Conservation (phyloP, 495 filamentous ascomycete genomes). For the Cenococcum geophilum region DNA sequence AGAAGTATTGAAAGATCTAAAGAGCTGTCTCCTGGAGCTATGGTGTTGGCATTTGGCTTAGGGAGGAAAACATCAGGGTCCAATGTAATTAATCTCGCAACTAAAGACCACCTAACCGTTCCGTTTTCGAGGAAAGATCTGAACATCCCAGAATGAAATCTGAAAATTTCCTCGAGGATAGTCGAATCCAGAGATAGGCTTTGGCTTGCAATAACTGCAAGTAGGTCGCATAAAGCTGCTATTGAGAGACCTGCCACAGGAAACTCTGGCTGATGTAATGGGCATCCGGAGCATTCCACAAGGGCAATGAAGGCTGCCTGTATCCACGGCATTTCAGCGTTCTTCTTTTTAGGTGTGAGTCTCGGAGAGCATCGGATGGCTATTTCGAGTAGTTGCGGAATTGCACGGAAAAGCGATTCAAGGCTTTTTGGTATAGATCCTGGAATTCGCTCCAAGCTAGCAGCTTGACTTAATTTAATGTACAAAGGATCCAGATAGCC, state of each 20-base stretch:
- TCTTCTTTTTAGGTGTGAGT: slow-evolving; percentile 21
- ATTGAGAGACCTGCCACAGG: slow-evolving; percentile 7
- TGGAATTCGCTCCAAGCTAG: slow-evolving; percentile 13
- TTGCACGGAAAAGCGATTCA: slow-evolving; percentile 13
- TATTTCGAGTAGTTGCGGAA: slow-evolving; percentile 34
- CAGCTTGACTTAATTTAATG: slow-evolving; percentile 20
- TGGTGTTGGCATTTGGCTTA: neutral
- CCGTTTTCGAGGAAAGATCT: slow-evolving; percentile 5
- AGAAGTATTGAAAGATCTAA: slow-evolving; percentile 18
- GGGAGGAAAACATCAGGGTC: slow-evolving; percentile 23
- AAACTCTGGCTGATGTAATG: slow-evolving; percentile 14
- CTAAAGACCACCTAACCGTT: slow-evolving; percentile 19
- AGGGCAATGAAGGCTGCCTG: slow-evolving; percentile 33
- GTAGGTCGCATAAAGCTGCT: slow-evolving; percentile 4
- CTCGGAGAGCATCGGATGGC: slow-evolving; percentile 26
- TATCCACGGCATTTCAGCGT: slow-evolving; percentile 34
- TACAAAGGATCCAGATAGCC: slow-evolving; percentile 14
- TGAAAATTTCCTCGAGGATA: slow-evolving; percentile 21
- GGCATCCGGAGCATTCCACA: slow-evolving; percentile 27
- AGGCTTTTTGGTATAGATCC: slow-evolving; percentile 11
- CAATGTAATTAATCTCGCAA: slow-evolving; percentile 17
- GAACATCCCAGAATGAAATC: slow-evolving; percentile 22
- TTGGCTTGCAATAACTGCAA: slow-evolving; percentile 9
- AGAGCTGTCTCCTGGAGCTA: neutral
- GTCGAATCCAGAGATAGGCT: slow-evolving; percentile 11